Conservation (phyloP, 2,329 filamentous ascomycete genomes). For the Bisporella sp. region DNA sequence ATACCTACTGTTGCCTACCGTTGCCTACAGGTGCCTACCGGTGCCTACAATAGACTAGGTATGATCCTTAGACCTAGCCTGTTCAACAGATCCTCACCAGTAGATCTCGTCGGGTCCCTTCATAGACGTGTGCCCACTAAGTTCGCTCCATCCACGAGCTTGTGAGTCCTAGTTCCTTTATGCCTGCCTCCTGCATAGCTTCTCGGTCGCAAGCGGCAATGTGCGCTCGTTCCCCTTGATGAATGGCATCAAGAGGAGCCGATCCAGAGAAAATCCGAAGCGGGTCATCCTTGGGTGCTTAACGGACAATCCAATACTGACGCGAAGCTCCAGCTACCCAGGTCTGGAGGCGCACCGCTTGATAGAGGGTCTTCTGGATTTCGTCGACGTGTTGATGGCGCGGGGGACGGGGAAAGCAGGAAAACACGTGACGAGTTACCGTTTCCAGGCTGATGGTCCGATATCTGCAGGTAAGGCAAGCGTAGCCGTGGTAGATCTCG, state of each 20-base stretch:
- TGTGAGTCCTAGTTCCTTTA: background rate
- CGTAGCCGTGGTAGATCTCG: background rate
- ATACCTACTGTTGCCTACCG: no score
- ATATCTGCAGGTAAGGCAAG: constrained; percentile 1
- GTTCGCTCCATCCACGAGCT: background rate
- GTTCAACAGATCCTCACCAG: no score
- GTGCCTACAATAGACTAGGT: no score
- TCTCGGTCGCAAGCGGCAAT: background rate
- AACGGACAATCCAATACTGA: background rate
- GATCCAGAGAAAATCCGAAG: background rate
- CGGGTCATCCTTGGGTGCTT: background rate
- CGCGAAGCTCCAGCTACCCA: background rate
- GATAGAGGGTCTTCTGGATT: background rate
- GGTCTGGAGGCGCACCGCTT: background rate
- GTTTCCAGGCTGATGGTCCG: constrained; percentile 1
- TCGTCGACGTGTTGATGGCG: background rate
- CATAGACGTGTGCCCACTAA: background rate
- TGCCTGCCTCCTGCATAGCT: background rate
- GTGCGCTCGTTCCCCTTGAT: background rate
- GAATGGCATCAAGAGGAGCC: background rate
- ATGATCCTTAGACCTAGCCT: no score
- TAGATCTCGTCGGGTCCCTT: background rate
- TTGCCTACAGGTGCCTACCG: no score
- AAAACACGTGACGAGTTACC: background rate
- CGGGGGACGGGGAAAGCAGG: background rate